Evolutionary conservation across 148 eudicot species (phyloP), one percentile per base, ranked within the genome.

Genomic region (Oxyria digyna): DNA sequence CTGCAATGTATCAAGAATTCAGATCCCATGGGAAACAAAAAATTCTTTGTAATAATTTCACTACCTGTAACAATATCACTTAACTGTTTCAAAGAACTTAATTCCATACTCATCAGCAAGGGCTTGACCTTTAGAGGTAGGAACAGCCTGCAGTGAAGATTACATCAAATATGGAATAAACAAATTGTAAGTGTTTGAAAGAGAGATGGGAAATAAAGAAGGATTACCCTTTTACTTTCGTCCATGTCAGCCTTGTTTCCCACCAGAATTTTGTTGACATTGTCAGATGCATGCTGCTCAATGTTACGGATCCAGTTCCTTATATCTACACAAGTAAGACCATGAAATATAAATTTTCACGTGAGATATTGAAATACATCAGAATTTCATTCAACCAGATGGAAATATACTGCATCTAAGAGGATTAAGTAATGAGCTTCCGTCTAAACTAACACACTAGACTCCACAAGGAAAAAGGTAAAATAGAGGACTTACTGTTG

Each of bases 221-320:
- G 42, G 29, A 66, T 66, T 66, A 66, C 69, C 69, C 69, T 66
- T 66, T 66, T 66, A 41, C 69, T 66, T 15, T 66, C 69, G 3
- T 66, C 69, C 69, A 66, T 66, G 43, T 66, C 69, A 38, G 69
- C 69, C 69, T 66, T 66, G 69, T 66, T 66, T 2, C 69, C 69
- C 42, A 66, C 69, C 42, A 66, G 69, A 66, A 66, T 66, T 24
- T 66, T 66, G 69, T 66, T 66, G 46, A 66, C 69, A 38, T 66
- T 66, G 69, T 66, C 69, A n/a, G 69, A 66, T 66, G 69, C 69
- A 18, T 66, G 69, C 69, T 66, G 69, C 46, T 66, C 69, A 66
- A 66, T 66, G 37, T 66, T 66, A 41, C 69, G 69, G 23, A 66
- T 66, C 69, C 69, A 66, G 14, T 66, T 66, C 69, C 69, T 66